Conservation (phyloP, 352 stramenopile species). For the Lagenidium sp. region DNA sequence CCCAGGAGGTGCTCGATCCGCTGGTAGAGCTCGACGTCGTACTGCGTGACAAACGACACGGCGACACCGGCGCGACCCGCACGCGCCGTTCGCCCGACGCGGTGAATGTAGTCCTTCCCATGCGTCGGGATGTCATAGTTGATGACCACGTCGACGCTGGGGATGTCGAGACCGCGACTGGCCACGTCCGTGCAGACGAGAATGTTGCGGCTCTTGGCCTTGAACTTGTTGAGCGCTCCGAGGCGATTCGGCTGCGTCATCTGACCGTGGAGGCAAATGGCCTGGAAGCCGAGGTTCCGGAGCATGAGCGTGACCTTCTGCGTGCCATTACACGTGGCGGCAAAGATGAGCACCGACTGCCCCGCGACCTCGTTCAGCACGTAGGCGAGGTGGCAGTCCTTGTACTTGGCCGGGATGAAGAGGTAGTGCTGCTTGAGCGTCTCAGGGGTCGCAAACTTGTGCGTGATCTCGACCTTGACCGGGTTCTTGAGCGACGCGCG, state of each 20-base stretch:
- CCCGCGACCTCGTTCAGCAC: slow-evolving; percentile 97
- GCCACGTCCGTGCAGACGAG: slow-evolving; percentile 88
- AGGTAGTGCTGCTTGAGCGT: slow-evolving; percentile 98
- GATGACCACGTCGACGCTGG: slow-evolving; percentile 96
- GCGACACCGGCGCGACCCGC: slow-evolving; percentile 91
- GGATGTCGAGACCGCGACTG: slow-evolving; percentile 94
- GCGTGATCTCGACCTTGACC: slow-evolving; percentile 95
- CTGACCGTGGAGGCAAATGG: slow-evolving; percentile 97
- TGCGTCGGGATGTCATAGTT: slow-evolving; percentile 99
- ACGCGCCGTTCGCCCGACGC: slow-evolving; percentile 96
- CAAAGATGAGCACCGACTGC: slow-evolving; percentile 97
- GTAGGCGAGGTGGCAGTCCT: slow-evolving; percentile 99
- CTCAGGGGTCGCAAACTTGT: slow-evolving; percentile 97
- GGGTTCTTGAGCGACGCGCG: slow-evolving; percentile 94
- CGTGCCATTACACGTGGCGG: slow-evolving; percentile 96
- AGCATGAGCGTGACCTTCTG: slow-evolving; percentile 96
- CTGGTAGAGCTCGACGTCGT: slow-evolving; percentile 99
- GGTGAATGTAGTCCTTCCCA: slow-evolving; percentile 99
- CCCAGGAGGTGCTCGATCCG: slow-evolving; percentile 89
- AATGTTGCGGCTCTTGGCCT: slow-evolving; percentile 85
- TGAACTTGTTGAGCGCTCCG: slow-evolving; percentile 97
- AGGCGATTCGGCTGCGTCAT: slow-evolving; percentile 98
- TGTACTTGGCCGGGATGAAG: slow-evolving; percentile 99
- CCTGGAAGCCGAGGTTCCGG: slow-evolving; percentile 96
- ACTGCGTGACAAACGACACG: slow-evolving; percentile 98